These are phyloP conservation scores for Alternaria sp. DNA, from an alignment of 2,329 filamentous ascomycete genomes.

Conservation along the genomic window DNA sequence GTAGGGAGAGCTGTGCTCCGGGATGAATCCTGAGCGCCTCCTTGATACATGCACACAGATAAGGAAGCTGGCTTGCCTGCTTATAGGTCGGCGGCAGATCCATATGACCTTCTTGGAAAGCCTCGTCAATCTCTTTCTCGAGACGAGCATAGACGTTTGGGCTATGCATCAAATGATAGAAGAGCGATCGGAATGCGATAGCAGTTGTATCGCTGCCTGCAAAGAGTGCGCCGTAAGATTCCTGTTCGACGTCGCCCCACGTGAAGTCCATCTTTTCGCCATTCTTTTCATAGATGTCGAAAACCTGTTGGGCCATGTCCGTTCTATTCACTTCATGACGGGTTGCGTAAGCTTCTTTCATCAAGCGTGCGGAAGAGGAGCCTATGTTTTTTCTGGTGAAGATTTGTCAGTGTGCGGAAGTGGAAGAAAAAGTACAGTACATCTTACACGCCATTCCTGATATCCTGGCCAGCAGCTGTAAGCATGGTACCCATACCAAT, in stretches of 20 bases:
- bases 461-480: neutral
- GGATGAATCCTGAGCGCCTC: constrained; percentile 56
- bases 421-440: neutral
- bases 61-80: constrained; percentile 43
- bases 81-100: constrained; percentile 24
- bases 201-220: constrained; percentile 51
- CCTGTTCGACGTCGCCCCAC: constrained; percentile 35
- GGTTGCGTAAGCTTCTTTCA: constrained; percentile 10
- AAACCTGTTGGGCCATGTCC: constrained; percentile 44
- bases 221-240: constrained; percentile 38
- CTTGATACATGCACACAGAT: constrained; percentile 56
- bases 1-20: constrained; percentile 14
- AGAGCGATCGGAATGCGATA: constrained; percentile 41
- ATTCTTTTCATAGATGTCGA: constrained; percentile 40
- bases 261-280: constrained; percentile 47
- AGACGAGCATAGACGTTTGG: constrained; percentile 22
- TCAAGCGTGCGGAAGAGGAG: neutral
- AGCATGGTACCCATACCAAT: neutral
- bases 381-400: constrained; percentile 22
- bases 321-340: constrained; percentile 17
- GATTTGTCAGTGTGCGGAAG: constrained; percentile 8
- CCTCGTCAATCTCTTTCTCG: constrained; percentile 29
- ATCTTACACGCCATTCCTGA: neutral
- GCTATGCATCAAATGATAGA: constrained; percentile 53
- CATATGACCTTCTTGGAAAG: constrained; percentile 13